Evolutionary conservation across 169 alveolate genomes (phyloP), one percentile per base, ranked within the genome.

Genomic region (Plasmodium blacklocki): DNA sequence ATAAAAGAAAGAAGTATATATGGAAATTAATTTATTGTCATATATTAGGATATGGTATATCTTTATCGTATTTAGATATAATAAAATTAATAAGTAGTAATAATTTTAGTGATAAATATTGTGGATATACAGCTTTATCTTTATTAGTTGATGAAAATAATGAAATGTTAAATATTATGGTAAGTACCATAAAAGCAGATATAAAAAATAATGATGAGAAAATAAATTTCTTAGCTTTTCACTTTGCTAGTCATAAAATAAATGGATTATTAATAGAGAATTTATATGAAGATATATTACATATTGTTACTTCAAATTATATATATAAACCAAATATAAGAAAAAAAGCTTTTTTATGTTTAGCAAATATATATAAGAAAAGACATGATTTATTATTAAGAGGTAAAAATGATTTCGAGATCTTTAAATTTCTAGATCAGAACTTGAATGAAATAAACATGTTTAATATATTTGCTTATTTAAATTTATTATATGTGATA

Each of bases 11-110:
- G 93, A 98, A 98, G 87, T 96, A 97, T 76, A 95, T 97, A 43
- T 96, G 99, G 98, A 98, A 98, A 93, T 93, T 98, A 76, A 92
- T 98, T 4, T 98, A 98, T 90, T 95, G 96, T 54, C 96, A 96
- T 89, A 97, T 98, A 93, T 91, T 98, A 32, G 99, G 99, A 11
- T 97, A 97, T 92, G 99, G 97, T 66, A 97, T 98, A 21, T 99
- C 97, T 50, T 93, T 98, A 75, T 99, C 99, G 3, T 96, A 97
- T 83, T 89, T 95, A 68, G 98, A 97, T 90, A 96, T 98, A 5
- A 96, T 98, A 19, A 96, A 96, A 67, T 91, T 98, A 54, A 95
- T 97, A 67, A 96, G 97, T 67, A 96, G 99, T 39, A 54, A 96
- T 4, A 96, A 97, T 83, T 97, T 93, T 92, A 90, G 97, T 66